Base-by-base conservation (phyloP, 768 basidiomycete genomes). In the Calocybe cyanea region DNA sequence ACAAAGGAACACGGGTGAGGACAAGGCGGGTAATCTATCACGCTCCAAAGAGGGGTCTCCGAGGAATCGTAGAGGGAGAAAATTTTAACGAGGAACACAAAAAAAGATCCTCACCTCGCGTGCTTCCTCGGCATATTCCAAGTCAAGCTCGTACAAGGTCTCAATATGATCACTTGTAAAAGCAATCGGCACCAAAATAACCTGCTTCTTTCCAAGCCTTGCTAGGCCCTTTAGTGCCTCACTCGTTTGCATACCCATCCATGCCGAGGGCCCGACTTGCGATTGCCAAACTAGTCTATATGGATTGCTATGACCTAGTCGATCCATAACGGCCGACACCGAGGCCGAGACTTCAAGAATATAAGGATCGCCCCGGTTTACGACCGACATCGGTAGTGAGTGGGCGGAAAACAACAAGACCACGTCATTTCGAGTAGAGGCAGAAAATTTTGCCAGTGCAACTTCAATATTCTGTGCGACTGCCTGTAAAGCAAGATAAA, bases 91-190 rank as follows among this genome's bases (percentile, higher is more conserved):
- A n/a, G n/a, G 32, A 49, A 46, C 33, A 45, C 33, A 28, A 11
- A 28, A 28, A 28, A 28, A 28, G 25, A 41, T 44, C 60, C 80
- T 60, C 56, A 93, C 93, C 81, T 95, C 84, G 62, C 77, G 77
- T 7, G 89, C 96, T 67, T 98, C 94, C 66, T 83, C 84, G 46
- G 77, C 77, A 59, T 98, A 96, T 63, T 99, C 96, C 43, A 94
- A 64, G 64, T 99, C 96, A 40, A 98, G 75, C 69, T 99, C 96
- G 58, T 89, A 98, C 40, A 99, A 72, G 18, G 96, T 99, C 73
- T 99, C 96, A 58, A 99, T 98, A 63, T 99, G 96, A 67, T 99
- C 96, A 63, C 87, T 93, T 11, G 96, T 99, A 70, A 99, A 99
- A 19, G 96, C 96, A 51, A 99, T 93, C 0, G 96, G 96, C 6